Base-by-base conservation (phyloP, 2,329 filamentous ascomycete species). In the Canariomyces notabilis region DNA sequence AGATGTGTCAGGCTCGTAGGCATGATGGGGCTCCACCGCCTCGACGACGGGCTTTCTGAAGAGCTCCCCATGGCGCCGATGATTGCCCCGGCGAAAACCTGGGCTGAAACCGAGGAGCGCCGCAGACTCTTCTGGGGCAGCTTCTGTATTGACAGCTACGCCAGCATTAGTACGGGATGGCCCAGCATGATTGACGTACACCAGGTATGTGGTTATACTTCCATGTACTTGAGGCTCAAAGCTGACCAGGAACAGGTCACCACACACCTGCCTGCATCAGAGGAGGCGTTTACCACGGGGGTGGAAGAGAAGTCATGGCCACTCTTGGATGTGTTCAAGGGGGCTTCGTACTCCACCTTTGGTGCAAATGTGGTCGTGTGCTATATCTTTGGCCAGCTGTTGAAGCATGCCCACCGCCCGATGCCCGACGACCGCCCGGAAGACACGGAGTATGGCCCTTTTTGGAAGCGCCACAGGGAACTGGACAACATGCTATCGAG, bases 91-190 rank as follows among this genome's bases (percentile, higher is more conserved):
- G 75, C 89, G 0, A 79, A 77, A 56, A 87, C 89, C 59, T 95
- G 88, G 88, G 82, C 79, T 1, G 91, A 96, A 51, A 53, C 72
- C 16, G 74, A 77, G 49, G 90, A 97, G 64, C 76, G 90, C 42
- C 77, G 91, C 48, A 76, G 91, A 54, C 83, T 86, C 0, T 95
- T 95, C 57, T 96, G 91, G 91, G 79, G 83, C 54, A 77, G 82
- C 1, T 96, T 91, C 59, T 85, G 83, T 55, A 76, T 87, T 34
- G 90, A 96, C 63, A 79, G 87, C 20, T 94, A 94, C 66, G 84
- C 87, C 2, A 89, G 85, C 58, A 87, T 95, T 42, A 89, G 88
- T 11, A 95, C 89, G 4, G 90, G 90, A 2, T 96, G 90, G 90
- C 88, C 90, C 0, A 84, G 87, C 70, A 70, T 82, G 20, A 82